These are phyloP conservation scores for Brassica balearica DNA, from an alignment of 441 rosid genomes.

Conservation along the genomic window DNA sequence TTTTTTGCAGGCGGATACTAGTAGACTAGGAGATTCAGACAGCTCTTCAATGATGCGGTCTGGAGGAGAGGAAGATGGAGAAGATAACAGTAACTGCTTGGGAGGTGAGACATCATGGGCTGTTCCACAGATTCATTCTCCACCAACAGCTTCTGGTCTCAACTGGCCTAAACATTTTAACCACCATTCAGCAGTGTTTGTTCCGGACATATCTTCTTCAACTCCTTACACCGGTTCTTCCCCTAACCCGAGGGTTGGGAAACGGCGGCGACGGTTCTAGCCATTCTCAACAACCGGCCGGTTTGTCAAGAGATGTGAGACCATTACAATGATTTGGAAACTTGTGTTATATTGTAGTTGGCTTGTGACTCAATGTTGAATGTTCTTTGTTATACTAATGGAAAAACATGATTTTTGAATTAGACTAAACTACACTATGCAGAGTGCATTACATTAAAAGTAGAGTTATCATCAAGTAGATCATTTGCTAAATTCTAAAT, in stretches of 20 bases:
- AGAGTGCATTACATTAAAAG: not conserved
- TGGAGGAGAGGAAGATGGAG: conserved; percentile 58
- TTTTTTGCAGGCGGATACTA: conserved; percentile 65
- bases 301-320: conserved; percentile 12
- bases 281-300: not conserved
- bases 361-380: conserved; percentile 4
- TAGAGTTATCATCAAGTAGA: conserved; percentile 15
- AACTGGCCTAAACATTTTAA: conserved; percentile 67
- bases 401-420: not conserved
- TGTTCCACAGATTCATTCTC: conserved; percentile 83
- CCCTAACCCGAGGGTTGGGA: conserved; percentile 37
- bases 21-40: conserved; percentile 76
- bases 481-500: conserved; percentile 25
- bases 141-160: conserved; percentile 93
- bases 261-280: conserved; percentile 47
- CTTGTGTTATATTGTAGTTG: conserved; percentile 22
- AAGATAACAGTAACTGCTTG: conserved; percentile 48
- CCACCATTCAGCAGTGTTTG: conserved; percentile 50
- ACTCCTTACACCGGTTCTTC: conserved; percentile 39
- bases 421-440: not conserved
- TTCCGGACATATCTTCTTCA: conserved; percentile 72
- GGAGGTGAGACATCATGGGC: conserved; percentile 75
- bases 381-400: not conserved
- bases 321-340: conserved; percentile 15
- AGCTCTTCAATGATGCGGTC: conserved; percentile 69